Evolutionary conservation across 2,329 filamentous ascomycete species (phyloP).

Genomic region (Fusarium pseudograminearum): DNA sequence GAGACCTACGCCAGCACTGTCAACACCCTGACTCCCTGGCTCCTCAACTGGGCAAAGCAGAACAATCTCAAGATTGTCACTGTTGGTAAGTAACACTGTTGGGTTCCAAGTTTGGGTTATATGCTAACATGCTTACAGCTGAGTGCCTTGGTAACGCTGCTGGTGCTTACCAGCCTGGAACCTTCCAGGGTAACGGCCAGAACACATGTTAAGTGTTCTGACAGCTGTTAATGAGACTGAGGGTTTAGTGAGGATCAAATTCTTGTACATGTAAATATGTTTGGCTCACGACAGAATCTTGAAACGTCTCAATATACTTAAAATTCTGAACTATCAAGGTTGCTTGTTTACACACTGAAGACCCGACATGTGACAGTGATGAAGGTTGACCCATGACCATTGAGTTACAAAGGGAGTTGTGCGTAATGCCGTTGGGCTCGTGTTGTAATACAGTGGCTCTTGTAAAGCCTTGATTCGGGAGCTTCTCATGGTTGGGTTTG

Average conservation of each 20-base stretch:
- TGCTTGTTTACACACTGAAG: fast-evolving
- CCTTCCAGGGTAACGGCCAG: slow-evolving; percentile 31
- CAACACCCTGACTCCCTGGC: slow-evolving; percentile 61
- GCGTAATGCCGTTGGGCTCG: fast-evolving
- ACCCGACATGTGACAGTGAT: background rate
- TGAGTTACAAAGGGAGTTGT: background rate
- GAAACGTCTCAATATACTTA: background rate
- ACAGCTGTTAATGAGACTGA: fast-evolving
- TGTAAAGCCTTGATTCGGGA: background rate
- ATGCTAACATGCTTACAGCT: slow-evolving; percentile 9
- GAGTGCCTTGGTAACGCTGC: slow-evolving; percentile 33
- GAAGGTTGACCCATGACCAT: background rate
- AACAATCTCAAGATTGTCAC: slow-evolving; percentile 63
- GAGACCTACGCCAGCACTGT: slow-evolving; percentile 65
- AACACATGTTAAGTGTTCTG: slow-evolving; percentile 4
- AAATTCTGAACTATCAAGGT: background rate
- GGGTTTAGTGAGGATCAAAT: background rate
- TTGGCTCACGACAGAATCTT: background rate
- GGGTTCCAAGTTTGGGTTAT: fast-evolving
- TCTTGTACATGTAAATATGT: background rate
- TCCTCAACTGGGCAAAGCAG: slow-evolving; percentile 63
- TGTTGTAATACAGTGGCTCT: background rate
- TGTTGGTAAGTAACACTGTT: slow-evolving; percentile 56
- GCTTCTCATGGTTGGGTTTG: too few species aligned
- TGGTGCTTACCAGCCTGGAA: slow-evolving; percentile 31